A percentile compares a stretch with the other conserved stretches of the same genome.
Evolutionary conservation across 768 basidiomycete species (phyloP).

Genomic region (Guyanaporus albipodus): DNA sequence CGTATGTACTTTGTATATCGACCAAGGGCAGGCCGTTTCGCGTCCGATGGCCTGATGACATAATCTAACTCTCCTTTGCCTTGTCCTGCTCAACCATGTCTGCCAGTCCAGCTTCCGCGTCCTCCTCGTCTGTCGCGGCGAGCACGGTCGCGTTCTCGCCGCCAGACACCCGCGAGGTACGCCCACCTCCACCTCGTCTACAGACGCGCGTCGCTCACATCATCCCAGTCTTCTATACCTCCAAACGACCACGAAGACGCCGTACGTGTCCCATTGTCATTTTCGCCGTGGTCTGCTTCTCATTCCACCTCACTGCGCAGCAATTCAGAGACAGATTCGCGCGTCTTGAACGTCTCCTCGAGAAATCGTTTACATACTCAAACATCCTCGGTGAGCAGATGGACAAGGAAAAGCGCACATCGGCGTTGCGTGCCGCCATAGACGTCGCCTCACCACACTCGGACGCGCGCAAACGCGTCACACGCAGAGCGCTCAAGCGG

Average conservation of each 20-base stretch:
- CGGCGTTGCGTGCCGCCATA: conserved; percentile 28
- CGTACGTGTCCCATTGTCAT: conserved; percentile 8
- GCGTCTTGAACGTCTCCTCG: conserved; percentile 61
- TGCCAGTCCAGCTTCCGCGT: conserved; percentile 13
- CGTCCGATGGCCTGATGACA: conserved; percentile 26
- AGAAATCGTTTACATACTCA: conserved; percentile 76
- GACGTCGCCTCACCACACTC: conserved; percentile 10
- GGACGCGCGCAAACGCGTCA: conserved; percentile 12
- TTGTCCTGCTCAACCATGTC: conserved; percentile 17
- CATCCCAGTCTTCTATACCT: conserved; percentile 13
- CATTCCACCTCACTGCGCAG: conserved; percentile 28
- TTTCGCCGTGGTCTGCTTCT: background rate
- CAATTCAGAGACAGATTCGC: conserved; percentile 47
- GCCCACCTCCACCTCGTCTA: conserved; percentile 3
- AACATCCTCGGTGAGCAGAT: conserved; percentile 67
- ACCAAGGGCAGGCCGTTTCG: conserved; percentile 28
- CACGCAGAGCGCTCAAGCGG: conserved; percentile 8
- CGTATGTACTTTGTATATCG: too few species aligned
- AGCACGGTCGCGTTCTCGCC: conserved; percentile 30
- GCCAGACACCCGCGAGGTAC: conserved; percentile 21
- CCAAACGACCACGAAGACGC: conserved; percentile 15
- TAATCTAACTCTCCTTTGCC: conserved; percentile 16
- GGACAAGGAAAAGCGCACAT: conserved; percentile 50
- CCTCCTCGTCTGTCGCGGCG: conserved; percentile 20
- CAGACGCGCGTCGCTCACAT: background rate